Base-by-base conservation (phyloP, 2,329 filamentous ascomycete genomes). In the Phaeosphaeriaceae sp. region DNA sequence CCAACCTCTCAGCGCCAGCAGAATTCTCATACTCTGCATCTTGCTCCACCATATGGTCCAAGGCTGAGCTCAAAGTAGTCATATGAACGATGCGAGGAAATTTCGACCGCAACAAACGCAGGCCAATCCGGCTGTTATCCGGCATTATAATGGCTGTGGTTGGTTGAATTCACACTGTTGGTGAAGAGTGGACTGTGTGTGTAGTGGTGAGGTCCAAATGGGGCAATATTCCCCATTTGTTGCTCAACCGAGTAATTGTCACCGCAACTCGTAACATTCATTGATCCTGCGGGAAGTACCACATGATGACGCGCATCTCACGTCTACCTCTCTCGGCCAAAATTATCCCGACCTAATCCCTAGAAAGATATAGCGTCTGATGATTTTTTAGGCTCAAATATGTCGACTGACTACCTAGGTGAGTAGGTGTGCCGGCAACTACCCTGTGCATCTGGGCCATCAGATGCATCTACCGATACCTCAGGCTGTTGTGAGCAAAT, bases 161-260 rank as follows among this genome's bases (percentile, higher is more conserved):
- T 70, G 67, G 66, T 18, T 58, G 50, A 26, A 29, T 28, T 36
- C 34, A 39, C 39, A 46, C 50, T 40, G 47, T 54, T 35, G 28
- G 38, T 49, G 52, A 47, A 41, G 48, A 50, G 42, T 59, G 57
- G 49, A 52, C 38, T 49, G 41, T 40, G 41, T 46, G 36, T 38
- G 40, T 60, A 38, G 53, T 28, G n/a, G 15, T 23, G 33, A 44
- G 47, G 33, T 46, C 34, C 29, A 18, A 8, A 60, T 39, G 38
- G 54, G 33, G 55, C 48, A 42, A 52, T 35, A 38, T 32, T 21
- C 48, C 54, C 60, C 47, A 41, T 42, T 40, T 28, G 30, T 17
- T 33, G 26, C 54, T 51, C 26, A 54, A 60, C 23, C 40, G 13
- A 51, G 68, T 37, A 71, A 69, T 63, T 69, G 43, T 63, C 63